A percentile compares a stretch with the other conserved stretches of the same genome.
Evolutionary conservation across 495 filamentous ascomycete genomes (phyloP).

Genomic region (Choiromyces venosus): DNA sequence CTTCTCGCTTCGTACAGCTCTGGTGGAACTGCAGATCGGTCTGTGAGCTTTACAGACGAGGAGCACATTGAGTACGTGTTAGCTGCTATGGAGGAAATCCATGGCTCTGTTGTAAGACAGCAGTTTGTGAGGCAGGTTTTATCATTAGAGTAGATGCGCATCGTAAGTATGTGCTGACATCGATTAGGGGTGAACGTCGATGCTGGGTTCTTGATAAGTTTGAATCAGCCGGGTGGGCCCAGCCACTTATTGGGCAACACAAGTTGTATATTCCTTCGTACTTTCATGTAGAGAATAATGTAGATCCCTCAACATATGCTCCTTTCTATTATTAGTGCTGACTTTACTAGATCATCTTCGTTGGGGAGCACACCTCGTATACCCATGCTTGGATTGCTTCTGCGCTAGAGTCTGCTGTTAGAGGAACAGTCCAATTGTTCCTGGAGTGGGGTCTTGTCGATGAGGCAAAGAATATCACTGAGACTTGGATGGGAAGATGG

Average conservation of each 20-base stretch:
- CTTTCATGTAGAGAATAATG: slow-evolving; percentile 60
- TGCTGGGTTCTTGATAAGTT: slow-evolving; percentile 58
- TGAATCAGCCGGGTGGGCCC: slow-evolving; percentile 54
- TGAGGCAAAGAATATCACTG: slow-evolving; percentile 59
- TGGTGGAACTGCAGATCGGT: slow-evolving; percentile 47
- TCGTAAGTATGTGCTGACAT: not conserved
- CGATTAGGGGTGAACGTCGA: slow-evolving; percentile 33
- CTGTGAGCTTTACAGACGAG: slow-evolving; percentile 47
- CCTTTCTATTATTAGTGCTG: not conserved
- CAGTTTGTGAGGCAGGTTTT: slow-evolving; percentile 53
- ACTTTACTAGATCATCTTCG: slow-evolving; percentile 53
- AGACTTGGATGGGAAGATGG: slow-evolving; percentile 68
- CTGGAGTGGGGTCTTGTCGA: slow-evolving; percentile 64
- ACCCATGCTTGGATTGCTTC: slow-evolving; percentile 71
- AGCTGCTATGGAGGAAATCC: slow-evolving; percentile 57
- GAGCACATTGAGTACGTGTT: slow-evolving; percentile 55
- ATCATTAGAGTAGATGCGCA: not conserved
- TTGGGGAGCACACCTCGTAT: slow-evolving; percentile 67
- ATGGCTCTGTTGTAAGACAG: slow-evolving; percentile 53
- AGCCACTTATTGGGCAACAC: slow-evolving; percentile 56
- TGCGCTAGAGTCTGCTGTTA: slow-evolving; percentile 61
- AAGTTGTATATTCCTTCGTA: slow-evolving; percentile 63
- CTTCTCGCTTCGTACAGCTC: slow-evolving; percentile 56
- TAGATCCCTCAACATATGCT: slow-evolving; percentile 22
- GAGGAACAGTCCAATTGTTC: slow-evolving; percentile 60